A percentile compares a stretch with the other conserved stretches of the same genome.
phyloP scores from a whole-genome alignment of 495 filamentous ascomycete species.

The Amniculicola lignicola region DNA sequence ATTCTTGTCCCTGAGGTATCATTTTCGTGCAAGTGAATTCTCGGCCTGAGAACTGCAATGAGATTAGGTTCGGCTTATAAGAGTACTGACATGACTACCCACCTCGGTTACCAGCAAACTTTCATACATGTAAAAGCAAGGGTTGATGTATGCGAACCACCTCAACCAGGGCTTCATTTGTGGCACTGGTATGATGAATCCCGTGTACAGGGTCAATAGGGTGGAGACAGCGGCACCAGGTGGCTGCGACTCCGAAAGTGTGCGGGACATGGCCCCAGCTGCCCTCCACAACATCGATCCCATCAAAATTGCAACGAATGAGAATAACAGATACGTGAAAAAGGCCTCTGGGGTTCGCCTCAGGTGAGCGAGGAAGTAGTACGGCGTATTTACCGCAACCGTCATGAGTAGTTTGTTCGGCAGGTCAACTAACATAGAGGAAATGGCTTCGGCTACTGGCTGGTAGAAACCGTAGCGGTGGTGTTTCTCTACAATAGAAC shows the following conservation, averaged over 20 bases:
- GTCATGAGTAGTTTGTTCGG: conserved; percentile 54
- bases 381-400: conserved; percentile 59
- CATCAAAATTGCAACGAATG: no score
- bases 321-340: no score
- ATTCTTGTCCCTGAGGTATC: conserved; percentile 17
- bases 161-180: conserved; percentile 58
- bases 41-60: conserved; percentile 15
- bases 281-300: conserved; percentile 71
- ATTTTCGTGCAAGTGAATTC: conserved; percentile 14
- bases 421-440: conserved; percentile 72
- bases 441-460: conserved; percentile 76
- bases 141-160: conserved; percentile 28
- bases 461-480: conserved; percentile 81
- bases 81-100: background rate
- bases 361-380: conserved; percentile 82
- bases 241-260: conserved; percentile 11
- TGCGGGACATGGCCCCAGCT: conserved; percentile 47
- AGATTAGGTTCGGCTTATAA: background rate
- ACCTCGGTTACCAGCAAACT: conserved; percentile 24
- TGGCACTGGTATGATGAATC: conserved; percentile 71
- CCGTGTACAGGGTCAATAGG: conserved; percentile 76
- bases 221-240: conserved; percentile 56
- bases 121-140: conserved; percentile 29
- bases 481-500: conserved; percentile 88
- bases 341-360: conserved; percentile 69